Percentiles rank a stretch among this genome's conserved stretches.
Evolutionary conservation across 1,139 yeast genomes (phyloP).

Genomic region (Yamadazyma diddensiae): DNA sequence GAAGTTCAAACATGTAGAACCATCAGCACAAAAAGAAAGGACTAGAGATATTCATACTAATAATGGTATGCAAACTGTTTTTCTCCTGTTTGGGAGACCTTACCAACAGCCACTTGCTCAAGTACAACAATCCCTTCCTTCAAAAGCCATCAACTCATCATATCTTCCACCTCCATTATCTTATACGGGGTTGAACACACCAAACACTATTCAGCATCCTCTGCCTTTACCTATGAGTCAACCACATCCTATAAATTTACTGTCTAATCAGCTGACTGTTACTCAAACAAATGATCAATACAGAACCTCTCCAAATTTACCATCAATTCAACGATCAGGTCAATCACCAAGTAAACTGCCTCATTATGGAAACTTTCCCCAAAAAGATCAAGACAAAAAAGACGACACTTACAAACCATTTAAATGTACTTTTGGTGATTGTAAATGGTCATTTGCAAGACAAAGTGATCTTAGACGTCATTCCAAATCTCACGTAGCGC

Average conservation of each 20-base stretch:
- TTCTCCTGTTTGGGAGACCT: constrained; percentile 7
- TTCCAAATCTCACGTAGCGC: constrained; percentile 58
- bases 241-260: no score
- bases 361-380: no score
- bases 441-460: constrained; percentile 67
- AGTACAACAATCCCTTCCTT: background rate
- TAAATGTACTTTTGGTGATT: constrained; percentile 51
- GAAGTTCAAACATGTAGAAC: constrained; percentile 1
- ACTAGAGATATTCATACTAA: constrained; percentile 4
- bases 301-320: no score
- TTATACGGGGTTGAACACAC: constrained; percentile 1
- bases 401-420: constrained; percentile 20
- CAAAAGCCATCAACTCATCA: constrained; percentile 2
- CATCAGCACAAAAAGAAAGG: background rate
- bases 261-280: no score
- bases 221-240: no score
- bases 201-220: no score
- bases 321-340: background rate
- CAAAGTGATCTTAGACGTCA: constrained; percentile 68
- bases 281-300: no score
- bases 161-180: constrained; percentile 7
- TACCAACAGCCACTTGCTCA: background rate
- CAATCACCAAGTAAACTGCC: no score
- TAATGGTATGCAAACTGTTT: constrained; percentile 10
- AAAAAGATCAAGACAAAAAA: constrained; percentile 4